These are phyloP conservation scores for carrot (Daucus carota) DNA, from an alignment of 129 eudicot species.

Conservation along the genomic window DNA sequence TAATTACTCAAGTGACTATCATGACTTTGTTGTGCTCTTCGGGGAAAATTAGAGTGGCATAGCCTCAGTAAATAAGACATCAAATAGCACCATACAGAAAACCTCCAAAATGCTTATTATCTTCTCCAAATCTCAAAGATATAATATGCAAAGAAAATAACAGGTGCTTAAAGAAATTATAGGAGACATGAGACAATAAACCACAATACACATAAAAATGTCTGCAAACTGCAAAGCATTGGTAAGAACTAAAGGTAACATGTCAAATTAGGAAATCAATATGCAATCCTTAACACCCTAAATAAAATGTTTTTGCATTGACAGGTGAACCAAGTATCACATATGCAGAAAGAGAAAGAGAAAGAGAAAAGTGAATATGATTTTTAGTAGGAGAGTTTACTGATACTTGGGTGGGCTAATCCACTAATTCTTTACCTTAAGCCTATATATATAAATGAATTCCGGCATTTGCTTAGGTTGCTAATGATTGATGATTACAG, in stretches of 20 bases:
- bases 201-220: background rate
- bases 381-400: background rate
- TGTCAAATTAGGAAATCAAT: background rate
- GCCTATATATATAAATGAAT: background rate
- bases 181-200: background rate
- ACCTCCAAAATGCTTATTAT: background rate
- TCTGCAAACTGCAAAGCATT: conserved; percentile 1
- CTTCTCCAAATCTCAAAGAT: background rate
- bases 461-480: background rate
- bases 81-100: background rate
- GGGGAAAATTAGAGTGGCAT: background rate
- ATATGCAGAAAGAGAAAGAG: background rate
- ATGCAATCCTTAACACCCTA: background rate
- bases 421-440: background rate
- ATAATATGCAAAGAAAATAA: no score
- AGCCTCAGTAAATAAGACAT: background rate
- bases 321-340: background rate
- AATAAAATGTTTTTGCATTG: background rate
- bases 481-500: background rate
- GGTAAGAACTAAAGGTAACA: background rate
- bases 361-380: background rate
- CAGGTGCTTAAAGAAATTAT: background rate
- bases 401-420: background rate
- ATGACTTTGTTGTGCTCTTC: background rate
- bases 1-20: background rate